Percentiles rank a stretch among this genome's conserved stretches.
phyloP scores from a whole-genome alignment of 192 early-diverging fungal genomes.

The Ambispora gerdemannii region DNA sequence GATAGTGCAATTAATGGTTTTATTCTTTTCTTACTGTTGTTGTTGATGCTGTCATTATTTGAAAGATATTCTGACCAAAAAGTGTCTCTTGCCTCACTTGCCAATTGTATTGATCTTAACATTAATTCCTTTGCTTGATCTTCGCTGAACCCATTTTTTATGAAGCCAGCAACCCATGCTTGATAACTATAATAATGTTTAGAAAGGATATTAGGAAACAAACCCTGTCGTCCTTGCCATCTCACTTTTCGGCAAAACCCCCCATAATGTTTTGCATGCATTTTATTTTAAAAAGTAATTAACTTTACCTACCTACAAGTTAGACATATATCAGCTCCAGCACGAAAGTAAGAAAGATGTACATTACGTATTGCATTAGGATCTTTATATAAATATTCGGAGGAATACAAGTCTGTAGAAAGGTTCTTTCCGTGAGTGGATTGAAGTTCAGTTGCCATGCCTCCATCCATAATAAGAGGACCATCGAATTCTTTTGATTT shows the following conservation, averaged over 20 bases:
- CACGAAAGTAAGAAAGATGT: conserved; percentile 47
- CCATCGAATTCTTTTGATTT: too few species aligned
- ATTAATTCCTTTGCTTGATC: conserved; percentile 38
- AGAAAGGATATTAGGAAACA: too few species aligned
- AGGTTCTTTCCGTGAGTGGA: conserved; percentile 22
- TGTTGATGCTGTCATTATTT: not conserved
- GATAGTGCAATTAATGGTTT: conserved; percentile 51
- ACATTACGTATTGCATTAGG: conserved; percentile 38
- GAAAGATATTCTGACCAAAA: conserved; percentile 29
- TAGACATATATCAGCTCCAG: conserved; percentile 53
- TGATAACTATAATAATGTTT: conserved; percentile 48
- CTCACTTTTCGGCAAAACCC: too few species aligned
- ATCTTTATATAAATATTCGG: conserved; percentile 37
- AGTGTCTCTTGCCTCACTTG: conserved; percentile 47
- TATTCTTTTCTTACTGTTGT: not conserved
- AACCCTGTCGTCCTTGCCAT: too few species aligned
- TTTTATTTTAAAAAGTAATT: too few species aligned
- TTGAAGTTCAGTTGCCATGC: conserved; percentile 46
- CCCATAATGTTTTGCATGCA: too few species aligned
- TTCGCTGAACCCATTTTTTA: conserved; percentile 36
- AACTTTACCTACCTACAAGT: conserved; percentile 40
- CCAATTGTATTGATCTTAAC: conserved; percentile 41
- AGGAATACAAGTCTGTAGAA: conserved; percentile 47
- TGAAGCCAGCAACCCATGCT: conserved; percentile 45
- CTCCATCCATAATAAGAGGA: conserved; percentile 48